Evolutionary conservation across 2,329 filamentous ascomycete species (phyloP), one percentile per base, ranked within the genome.

Genomic region (Nemania sp.): DNA sequence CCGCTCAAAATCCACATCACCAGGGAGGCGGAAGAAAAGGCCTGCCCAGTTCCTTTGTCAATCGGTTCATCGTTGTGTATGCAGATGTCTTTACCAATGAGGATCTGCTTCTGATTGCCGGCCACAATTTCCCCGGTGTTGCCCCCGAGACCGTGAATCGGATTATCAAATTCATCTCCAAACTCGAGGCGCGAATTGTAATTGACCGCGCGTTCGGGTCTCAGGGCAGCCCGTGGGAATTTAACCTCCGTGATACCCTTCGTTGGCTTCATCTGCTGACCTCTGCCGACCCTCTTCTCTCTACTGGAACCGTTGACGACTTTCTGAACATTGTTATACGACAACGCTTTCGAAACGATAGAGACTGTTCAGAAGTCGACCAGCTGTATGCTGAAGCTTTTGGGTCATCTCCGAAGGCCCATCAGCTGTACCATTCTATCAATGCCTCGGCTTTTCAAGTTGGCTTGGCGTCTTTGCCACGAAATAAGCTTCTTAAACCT

Each of bases 31-130:
- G 94, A 8, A 84, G 94, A 63, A 99, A 99, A 72, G 94, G 94
- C 33, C 77, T 99, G 30, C 94, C 94, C 1, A 89, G 89, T 52
- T 97, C 94, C 1, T 99, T 99, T 66, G 94, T 99, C 58, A 97
- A 99, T 70, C 89, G 95, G 40, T 99, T 99, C 70, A 94, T 95
- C 31, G 93, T 99, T 15, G 95, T 99, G 0, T 97, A 97, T 72
- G 91, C 94, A 53, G 94, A 99, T 67, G 83, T 91, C 4, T 94
- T 99, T 69, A 88, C 82, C 14, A 79, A 88, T 22, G 81, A 90
- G 26, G 94, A 99, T 75, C 74, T 99, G 54, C 80, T 87, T 55
- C 76, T 88, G 41, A 97, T 99, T 59, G 95, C 91, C 41, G 78
- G 80, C 22, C 88, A 88, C 62, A 84, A 89, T 56, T 97, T 90